Conservation (phyloP, 768 basidiomycete genomes). For the Mycena albidolilacea region DNA sequence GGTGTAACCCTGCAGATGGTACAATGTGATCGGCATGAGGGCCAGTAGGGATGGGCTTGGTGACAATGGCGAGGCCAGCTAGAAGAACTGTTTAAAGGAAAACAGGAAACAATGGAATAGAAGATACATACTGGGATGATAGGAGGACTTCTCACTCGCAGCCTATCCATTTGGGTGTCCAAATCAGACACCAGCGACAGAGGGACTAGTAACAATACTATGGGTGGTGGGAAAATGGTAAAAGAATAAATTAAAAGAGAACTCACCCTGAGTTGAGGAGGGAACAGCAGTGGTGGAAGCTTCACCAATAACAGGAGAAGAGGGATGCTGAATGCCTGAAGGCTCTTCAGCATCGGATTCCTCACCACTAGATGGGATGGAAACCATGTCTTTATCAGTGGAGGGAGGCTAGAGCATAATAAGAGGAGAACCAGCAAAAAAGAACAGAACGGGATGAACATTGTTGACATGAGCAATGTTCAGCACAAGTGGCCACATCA, state of each 20-base stretch:
- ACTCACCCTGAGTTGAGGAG: not conserved
- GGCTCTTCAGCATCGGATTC: not conserved
- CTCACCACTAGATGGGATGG: not conserved
- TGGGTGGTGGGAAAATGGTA: not conserved
- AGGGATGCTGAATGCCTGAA: not conserved
- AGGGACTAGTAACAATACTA: no score
- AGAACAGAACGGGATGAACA: not conserved
- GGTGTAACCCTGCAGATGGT: not conserved
- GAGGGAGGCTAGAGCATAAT: not conserved
- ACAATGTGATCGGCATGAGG: slow-evolving; percentile 1
- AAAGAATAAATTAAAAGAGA: not conserved
- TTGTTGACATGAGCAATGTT: not conserved
- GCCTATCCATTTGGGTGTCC: no score
- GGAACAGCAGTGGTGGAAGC: not conserved
- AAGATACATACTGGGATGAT: no score
- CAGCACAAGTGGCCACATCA: not conserved
- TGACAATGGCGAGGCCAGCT: slow-evolving; percentile 6
- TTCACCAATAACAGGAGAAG: not conserved
- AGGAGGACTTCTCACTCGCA: no score
- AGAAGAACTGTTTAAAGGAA: not conserved
- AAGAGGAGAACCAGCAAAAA: no score
- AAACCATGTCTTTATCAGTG: not conserved
- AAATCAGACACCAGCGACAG: no score
- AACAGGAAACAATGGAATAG: not conserved
- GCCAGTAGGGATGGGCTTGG: slow-evolving; percentile 10